Evolutionary conservation across 2,329 filamentous ascomycete genomes (phyloP), one percentile per base, ranked within the genome.

Genomic region (Talaromyces sp.): DNA sequence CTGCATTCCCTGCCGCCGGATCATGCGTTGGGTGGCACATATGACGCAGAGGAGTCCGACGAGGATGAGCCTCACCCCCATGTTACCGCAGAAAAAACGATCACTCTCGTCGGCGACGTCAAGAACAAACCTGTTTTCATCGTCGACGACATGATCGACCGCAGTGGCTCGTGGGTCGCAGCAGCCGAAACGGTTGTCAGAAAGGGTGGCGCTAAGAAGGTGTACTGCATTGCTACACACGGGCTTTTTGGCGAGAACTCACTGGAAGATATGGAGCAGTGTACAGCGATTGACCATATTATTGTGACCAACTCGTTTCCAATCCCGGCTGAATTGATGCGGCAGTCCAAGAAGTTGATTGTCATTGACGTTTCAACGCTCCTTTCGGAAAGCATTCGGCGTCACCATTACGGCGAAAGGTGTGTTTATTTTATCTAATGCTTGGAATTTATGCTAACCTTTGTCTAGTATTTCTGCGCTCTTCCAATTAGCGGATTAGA

Each of bases 101-200:
- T 99, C 68, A 99, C 94, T 0, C 82, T 99, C n/a, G 94, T 99
- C 14, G 94, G 94, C 62, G 91, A 97, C 69, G 94, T 99, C 62
- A 89, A 87, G 70, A 87, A 91, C 71, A 86, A 91, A 61, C 88
- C 91, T 0, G 94, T 97, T 58, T 89, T 99, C 72, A 92, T 99
- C 63, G 90, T 99, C 55, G 94, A 99, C 73, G 94, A 99, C 74
- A 97, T 99, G 90, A 97, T 99, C 70, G 94, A 99, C 78, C 97
- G 96, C 79, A 88, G 92, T 10, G 91, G 89, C 14, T 96, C 91
- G 7, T 99, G 94, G 94, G 95, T 99, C 66, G 93, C 93, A 6
- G 94, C 94, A 7, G 94, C 94, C 12, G 94, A 99, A 80, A 96
- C 92, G 1, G 93, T 96, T 2, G 90, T 96, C 57, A 97, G 97